A percentile compares a stretch with the other conserved stretches of the same genome.
Conservation (phyloP, 495 filamentous ascomycete genomes). For the Emericellopsis terricola region DNA sequence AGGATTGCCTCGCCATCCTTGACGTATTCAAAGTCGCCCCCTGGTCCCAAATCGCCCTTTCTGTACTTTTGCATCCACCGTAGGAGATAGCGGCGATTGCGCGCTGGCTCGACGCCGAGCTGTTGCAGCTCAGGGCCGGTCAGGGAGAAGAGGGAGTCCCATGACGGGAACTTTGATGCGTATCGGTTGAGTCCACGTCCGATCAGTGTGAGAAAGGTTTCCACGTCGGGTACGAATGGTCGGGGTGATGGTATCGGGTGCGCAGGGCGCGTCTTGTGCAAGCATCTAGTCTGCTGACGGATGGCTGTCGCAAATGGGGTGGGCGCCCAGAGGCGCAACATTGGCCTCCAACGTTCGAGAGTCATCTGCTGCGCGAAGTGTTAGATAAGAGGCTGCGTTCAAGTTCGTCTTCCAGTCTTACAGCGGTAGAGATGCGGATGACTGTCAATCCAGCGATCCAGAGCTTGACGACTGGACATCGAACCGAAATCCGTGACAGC, state of each 20-base stretch:
- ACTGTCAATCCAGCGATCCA: no score
- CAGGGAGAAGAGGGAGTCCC: constrained; percentile 73
- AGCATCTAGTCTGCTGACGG: constrained; percentile 10
- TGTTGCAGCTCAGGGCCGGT: constrained; percentile 60
- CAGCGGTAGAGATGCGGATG: no score
- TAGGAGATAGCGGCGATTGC: constrained; percentile 65
- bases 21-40: constrained; percentile 60
- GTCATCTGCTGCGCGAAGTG: no score
- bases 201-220: constrained; percentile 82
- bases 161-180: constrained; percentile 64
- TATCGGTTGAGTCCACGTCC: constrained; percentile 71
- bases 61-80: constrained; percentile 73
- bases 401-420: neutral
- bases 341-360: neutral
- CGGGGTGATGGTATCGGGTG: constrained; percentile 49
- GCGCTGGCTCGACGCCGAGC: constrained; percentile 70
- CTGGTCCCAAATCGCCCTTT: constrained; percentile 53
- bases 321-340: neutral
- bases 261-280: constrained; percentile 14
- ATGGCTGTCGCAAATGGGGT: neutral
- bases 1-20: constrained; percentile 53
- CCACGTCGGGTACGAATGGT: constrained; percentile 68
- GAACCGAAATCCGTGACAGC: no score
- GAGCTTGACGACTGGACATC: no score
- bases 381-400: no score